Evolutionary conservation across 2,329 filamentous ascomycete genomes (phyloP).

Genomic region (Alternaria metachromatica): DNA sequence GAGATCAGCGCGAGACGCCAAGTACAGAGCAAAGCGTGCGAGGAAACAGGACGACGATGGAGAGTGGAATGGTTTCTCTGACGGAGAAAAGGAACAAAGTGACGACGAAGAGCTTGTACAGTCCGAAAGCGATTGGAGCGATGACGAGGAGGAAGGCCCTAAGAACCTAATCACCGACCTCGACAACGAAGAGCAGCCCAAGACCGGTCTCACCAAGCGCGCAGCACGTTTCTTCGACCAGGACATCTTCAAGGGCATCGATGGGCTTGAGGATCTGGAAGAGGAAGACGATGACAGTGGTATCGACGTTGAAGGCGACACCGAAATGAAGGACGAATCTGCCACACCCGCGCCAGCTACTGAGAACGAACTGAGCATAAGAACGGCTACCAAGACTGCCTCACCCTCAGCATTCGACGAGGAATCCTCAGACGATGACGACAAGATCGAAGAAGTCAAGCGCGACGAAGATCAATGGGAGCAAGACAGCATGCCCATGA

Average conservation of each 20-base stretch:
- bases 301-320: conserved; percentile 48
- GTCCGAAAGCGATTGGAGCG: conserved; percentile 69
- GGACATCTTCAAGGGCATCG: conserved; percentile 88
- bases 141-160: conserved; percentile 61
- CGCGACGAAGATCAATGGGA: conserved; percentile 68
- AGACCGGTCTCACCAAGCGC: conserved; percentile 76
- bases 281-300: conserved; percentile 53
- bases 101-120: conserved; percentile 65
- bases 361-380: conserved; percentile 21
- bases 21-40: conserved; percentile 88
- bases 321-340: conserved; percentile 21
- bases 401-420: conserved; percentile 33
- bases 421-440: conserved; percentile 46
- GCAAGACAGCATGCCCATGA: conserved; percentile 66
- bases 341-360: conserved; percentile 13
- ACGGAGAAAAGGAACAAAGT: conserved; percentile 62
- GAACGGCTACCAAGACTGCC: conserved; percentile 27
- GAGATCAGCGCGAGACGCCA: conserved; percentile 80
- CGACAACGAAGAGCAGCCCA: conserved; percentile 58
- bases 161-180: conserved; percentile 68
- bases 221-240: conserved; percentile 92
- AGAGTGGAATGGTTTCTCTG: conserved; percentile 90
- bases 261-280: conserved; percentile 67
- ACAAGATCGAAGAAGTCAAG: conserved; percentile 69
- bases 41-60: conserved; percentile 74